Conservation (phyloP, 2,329 filamentous ascomycete genomes). For the Colletotrichum liriopes region DNA sequence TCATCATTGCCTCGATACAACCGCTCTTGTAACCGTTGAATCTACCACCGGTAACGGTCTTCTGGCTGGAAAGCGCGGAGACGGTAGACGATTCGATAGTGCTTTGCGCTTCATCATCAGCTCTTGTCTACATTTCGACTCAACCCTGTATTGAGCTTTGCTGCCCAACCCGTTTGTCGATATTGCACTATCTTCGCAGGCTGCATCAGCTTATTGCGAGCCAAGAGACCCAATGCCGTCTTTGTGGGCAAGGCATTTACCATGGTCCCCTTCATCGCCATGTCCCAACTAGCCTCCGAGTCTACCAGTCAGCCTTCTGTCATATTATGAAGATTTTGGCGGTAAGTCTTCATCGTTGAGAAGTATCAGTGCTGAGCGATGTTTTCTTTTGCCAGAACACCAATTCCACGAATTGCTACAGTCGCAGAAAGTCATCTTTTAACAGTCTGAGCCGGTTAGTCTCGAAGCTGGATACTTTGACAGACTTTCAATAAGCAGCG, state of each 20-base stretch:
- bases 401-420: neutral
- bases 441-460: neutral
- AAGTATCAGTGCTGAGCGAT: neutral
- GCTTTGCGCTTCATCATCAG: too few species aligned
- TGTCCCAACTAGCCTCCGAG: neutral
- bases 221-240: neutral
- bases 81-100: neutral
- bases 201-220: neutral
- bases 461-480: neutral
- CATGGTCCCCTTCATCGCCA: neutral
- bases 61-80: neutral
- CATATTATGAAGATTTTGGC: too few species aligned
- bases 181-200: too few species aligned
- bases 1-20: neutral
- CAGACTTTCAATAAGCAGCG: neutral
- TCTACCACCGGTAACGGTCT: neutral
- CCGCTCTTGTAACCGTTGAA: neutral
- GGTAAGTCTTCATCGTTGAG: neutral
- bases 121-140: neutral
- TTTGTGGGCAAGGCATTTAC: neutral
- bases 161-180: neutral
- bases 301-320: too few species aligned
- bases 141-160: neutral
- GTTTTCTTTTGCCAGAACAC: neutral
- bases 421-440: neutral